Conservation (phyloP, 2,329 filamentous ascomycete genomes). For the Pestalotiopsis sp. region DNA sequence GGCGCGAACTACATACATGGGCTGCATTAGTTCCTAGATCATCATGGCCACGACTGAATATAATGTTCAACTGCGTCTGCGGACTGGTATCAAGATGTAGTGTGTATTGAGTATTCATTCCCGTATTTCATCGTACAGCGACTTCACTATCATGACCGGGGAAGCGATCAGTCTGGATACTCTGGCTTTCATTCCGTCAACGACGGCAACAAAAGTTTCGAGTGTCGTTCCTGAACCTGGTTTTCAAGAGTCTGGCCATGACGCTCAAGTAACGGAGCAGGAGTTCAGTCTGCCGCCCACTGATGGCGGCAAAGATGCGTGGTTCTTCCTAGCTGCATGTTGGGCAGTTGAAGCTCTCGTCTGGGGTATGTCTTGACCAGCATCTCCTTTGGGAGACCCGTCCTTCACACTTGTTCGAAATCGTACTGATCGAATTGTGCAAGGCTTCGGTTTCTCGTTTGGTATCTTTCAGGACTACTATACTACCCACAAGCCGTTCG, state of each 20-base stretch:
- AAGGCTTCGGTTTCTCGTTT: slow-evolving; percentile 39
- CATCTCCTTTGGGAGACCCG: neutral
- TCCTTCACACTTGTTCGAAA: neutral
- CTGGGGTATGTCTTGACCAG: slow-evolving; percentile 44
- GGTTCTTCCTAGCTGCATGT: slow-evolving; percentile 50
- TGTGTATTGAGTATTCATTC: neutral
- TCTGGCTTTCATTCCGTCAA: neutral
- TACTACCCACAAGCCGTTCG: slow-evolving; percentile 36
- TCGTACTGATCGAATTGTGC: neutral
- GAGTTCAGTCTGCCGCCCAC: slow-evolving; percentile 42
- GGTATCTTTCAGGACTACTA: slow-evolving; percentile 48
- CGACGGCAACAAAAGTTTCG: neutral
- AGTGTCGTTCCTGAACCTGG: neutral
- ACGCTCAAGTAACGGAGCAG: neutral
- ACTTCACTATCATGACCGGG: neutral
- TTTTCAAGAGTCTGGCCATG: neutral
- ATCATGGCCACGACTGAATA: neutral
- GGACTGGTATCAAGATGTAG: neutral
- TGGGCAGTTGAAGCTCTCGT: slow-evolving; percentile 56
- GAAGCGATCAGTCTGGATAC: neutral
- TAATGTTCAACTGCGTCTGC: neutral
- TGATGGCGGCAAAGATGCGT: slow-evolving; percentile 53
- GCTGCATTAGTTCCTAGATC: neutral
- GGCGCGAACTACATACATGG: neutral
- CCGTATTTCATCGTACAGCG: neutral